A percentile compares a stretch with the other conserved stretches of the same genome.
phyloP scores from a whole-genome alignment of 345 rosid genomes.

The Salix suchowensis region DNA sequence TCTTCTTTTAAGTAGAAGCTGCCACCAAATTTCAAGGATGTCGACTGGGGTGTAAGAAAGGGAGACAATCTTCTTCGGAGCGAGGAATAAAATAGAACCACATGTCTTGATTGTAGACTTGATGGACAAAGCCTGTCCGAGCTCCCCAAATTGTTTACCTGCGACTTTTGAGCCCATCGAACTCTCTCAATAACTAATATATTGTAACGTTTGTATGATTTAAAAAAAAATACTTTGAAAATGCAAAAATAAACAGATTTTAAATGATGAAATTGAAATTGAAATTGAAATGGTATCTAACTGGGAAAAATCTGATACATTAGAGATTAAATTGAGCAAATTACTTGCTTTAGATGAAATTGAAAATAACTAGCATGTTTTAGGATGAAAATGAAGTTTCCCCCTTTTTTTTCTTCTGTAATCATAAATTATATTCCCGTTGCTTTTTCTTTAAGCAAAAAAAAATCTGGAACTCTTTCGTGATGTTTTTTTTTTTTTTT shows the following conservation, averaged over 20 bases:
- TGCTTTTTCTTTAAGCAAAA: neutral
- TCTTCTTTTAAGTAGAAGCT: neutral
- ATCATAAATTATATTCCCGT: neutral
- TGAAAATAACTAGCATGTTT: neutral
- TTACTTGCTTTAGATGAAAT: neutral
- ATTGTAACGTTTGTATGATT: too few relatives aligned
- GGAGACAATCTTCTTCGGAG: neutral
- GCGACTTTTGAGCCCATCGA: too few relatives aligned
- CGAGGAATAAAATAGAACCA: neutral
- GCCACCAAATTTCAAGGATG: neutral
- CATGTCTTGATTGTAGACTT: neutral
- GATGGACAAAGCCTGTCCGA: too few relatives aligned
- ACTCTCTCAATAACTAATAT: too few relatives aligned
- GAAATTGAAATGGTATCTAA: neutral
- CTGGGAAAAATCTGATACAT: neutral
- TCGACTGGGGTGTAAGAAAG: neutral
- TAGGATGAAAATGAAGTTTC: neutral
- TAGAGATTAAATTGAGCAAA: too few relatives aligned
- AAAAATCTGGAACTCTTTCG: neutral
- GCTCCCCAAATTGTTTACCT: too few relatives aligned
- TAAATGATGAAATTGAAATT: too few relatives aligned
- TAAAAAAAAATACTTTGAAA: too few relatives aligned
- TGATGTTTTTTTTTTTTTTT: neutral
- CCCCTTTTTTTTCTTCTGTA: neutral
- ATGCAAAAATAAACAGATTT: too few relatives aligned